A percentile compares a stretch with the other conserved stretches of the same genome.
phyloP scores from a whole-genome alignment of 441 rosid species.

The Euphorbia schlechtendalii region DNA sequence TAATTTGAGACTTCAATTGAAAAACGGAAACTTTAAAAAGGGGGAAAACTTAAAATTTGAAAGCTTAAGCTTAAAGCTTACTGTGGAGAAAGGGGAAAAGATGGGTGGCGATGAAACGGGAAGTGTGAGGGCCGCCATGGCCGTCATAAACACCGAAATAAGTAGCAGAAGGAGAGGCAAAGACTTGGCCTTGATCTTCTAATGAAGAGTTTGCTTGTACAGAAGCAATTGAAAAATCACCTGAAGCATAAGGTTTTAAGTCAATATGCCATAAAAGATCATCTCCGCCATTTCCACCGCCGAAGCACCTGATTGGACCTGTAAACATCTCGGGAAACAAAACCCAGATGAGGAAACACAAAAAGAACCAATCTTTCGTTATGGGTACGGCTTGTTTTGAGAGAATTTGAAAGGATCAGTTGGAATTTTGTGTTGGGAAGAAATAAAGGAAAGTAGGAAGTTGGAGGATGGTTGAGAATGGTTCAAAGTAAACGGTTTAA shows the following conservation, averaged over 20 bases:
- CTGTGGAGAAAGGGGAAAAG: slow-evolving; percentile 45
- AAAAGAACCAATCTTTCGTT: neutral
- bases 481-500: slow-evolving; percentile 32
- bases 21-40: neutral
- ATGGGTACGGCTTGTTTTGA: neutral
- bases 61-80: slow-evolving; percentile 22
- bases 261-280: slow-evolving; percentile 42
- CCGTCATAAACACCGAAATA: slow-evolving; percentile 65
- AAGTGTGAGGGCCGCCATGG: slow-evolving; percentile 63
- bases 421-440: too few species aligned
- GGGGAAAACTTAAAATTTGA: too few species aligned
- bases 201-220: slow-evolving; percentile 52
- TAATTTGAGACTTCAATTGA: too few species aligned
- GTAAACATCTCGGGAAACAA: slow-evolving; percentile 29
- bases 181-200: slow-evolving; percentile 63
- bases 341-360: neutral
- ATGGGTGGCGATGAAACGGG: slow-evolving; percentile 43
- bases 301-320: slow-evolving; percentile 37
- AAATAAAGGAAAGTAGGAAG: slow-evolving; percentile 4
- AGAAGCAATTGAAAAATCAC: slow-evolving; percentile 55
- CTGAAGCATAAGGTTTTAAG: slow-evolving; percentile 44
- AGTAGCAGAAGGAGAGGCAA: slow-evolving; percentile 51
- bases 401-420: too few species aligned
- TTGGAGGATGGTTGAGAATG: slow-evolving; percentile 21
- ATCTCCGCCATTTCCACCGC: slow-evolving; percentile 30